Conservation (phyloP, 371 early-diverging fungal species). For the Umbelopsis sp. region DNA sequence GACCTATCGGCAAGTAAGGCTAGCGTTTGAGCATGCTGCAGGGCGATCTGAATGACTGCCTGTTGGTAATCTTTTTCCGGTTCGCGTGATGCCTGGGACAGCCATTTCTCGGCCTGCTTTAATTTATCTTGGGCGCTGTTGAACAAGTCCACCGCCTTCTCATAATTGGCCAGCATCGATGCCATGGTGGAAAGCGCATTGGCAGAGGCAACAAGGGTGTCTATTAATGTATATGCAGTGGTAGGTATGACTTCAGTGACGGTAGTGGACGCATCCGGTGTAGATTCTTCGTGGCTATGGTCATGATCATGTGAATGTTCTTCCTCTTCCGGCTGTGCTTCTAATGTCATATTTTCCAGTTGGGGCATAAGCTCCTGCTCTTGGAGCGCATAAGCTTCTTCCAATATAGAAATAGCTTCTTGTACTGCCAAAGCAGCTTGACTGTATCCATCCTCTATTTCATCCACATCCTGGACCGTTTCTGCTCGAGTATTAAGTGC, state of each 20-base stretch:
- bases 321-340: neutral
- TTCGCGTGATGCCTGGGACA: conserved; percentile 20
- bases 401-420: conserved; percentile 58
- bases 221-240: conserved; percentile 44
- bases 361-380: conserved; percentile 37
- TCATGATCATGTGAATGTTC: conserved; percentile 21
- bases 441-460: conserved; percentile 50
- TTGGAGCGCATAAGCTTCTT: conserved; percentile 53
- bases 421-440: conserved; percentile 56
- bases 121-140: conserved; percentile 40
- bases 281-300: conserved; percentile 3
- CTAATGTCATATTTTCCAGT: conserved; percentile 20
- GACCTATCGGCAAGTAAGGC: conserved; percentile 62
- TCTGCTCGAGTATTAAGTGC: conserved; percentile 68
- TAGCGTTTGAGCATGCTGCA: conserved; percentile 60
- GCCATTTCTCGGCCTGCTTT: conserved; percentile 47
- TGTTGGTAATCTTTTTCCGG: conserved; percentile 33
- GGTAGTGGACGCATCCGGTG: conserved; percentile 30
- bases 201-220: conserved; percentile 41
- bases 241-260: conserved; percentile 50
- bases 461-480: conserved; percentile 59
- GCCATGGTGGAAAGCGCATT: conserved; percentile 54
- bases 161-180: conserved; percentile 47
- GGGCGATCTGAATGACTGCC: conserved; percentile 47
- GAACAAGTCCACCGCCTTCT: conserved; percentile 41